These are phyloP conservation scores for Craspedostauros australis DNA, from an alignment of 108 stramenopile species.

Conservation along the genomic window DNA sequence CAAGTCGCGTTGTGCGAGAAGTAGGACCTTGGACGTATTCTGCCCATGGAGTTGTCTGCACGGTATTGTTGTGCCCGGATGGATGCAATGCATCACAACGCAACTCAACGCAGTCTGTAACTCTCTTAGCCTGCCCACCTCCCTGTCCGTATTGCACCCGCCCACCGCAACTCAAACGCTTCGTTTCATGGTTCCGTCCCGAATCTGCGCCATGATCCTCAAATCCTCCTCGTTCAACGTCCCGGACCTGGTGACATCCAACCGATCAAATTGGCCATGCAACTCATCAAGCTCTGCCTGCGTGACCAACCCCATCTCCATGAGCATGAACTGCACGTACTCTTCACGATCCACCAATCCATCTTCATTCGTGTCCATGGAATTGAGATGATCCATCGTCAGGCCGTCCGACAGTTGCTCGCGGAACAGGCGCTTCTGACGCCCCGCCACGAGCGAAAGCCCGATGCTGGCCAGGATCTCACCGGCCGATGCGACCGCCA, in stretches of 20 bases:
- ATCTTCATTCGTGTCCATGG: conserved; percentile 42
- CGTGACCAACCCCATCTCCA: conserved; percentile 58
- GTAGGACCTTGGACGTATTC: too few species aligned
- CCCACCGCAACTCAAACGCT: too few species aligned
- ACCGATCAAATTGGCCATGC: conserved; percentile 35
- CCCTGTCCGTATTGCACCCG: too few species aligned
- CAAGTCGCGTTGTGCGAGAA: too few species aligned
- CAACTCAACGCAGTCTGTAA: too few species aligned
- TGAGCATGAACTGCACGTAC: conserved; percentile 56
- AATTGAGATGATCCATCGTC: conserved; percentile 28
- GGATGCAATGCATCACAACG: too few species aligned
- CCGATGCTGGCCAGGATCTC: conserved; percentile 36
- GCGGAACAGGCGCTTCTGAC: conserved; percentile 16
- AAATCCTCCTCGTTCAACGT: conserved; percentile 52
- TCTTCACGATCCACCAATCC: conserved; percentile 44
- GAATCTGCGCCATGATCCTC: conserved; percentile 29
- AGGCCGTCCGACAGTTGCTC: conserved; percentile 20
- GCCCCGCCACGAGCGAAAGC: conserved; percentile 17
- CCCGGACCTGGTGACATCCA: conserved; percentile 42
- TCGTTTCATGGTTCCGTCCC: too few species aligned
- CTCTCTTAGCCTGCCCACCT: too few species aligned
- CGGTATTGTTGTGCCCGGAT: too few species aligned
- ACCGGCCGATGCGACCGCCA: conserved; percentile 42
- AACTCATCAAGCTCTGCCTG: conserved; percentile 39
- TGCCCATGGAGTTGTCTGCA: too few species aligned